phyloP scores from a whole-genome alignment of 2,329 filamentous ascomycete species.

The Hypoxylon sp. region DNA sequence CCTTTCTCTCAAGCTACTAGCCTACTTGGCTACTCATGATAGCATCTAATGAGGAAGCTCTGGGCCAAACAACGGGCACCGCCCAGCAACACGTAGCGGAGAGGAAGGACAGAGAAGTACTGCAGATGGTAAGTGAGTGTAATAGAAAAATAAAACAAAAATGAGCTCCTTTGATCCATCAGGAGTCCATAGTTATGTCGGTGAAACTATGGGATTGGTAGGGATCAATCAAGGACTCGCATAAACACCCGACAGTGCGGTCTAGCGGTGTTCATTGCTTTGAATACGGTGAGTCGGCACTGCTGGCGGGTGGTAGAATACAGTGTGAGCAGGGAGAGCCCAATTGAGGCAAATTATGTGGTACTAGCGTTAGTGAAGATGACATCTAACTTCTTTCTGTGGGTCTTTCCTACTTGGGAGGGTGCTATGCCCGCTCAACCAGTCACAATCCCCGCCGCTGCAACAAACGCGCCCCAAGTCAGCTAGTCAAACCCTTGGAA shows the following conservation, averaged over 20 bases:
- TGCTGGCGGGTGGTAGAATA: background rate
- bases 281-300: constrained; percentile 9
- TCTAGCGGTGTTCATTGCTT: constrained; percentile 14
- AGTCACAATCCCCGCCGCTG: constrained; percentile 22
- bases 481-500: constrained; percentile 32
- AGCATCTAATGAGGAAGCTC: constrained; percentile 5
- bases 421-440: constrained; percentile 14
- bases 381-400: constrained; percentile 17
- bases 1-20: constrained; percentile 11
- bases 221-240: constrained; percentile 22
- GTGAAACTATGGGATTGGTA: constrained; percentile 39
- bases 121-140: background rate
- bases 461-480: constrained; percentile 20
- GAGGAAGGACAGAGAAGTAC: constrained; percentile 2
- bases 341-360: constrained; percentile 19
- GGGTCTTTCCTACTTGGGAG: constrained; percentile 34
- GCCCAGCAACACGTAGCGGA: background rate
- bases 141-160: constrained; percentile 20
- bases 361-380: constrained; percentile 11
- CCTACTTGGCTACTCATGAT: constrained; percentile 10
- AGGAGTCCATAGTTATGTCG: constrained; percentile 25
- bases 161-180: constrained; percentile 31
- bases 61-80: constrained; percentile 16
- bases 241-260: constrained; percentile 26
- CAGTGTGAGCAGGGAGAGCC: constrained; percentile 19